Base-by-base conservation (phyloP, 768 basidiomycete genomes). In the Strobilomyces echinocephalus region DNA sequence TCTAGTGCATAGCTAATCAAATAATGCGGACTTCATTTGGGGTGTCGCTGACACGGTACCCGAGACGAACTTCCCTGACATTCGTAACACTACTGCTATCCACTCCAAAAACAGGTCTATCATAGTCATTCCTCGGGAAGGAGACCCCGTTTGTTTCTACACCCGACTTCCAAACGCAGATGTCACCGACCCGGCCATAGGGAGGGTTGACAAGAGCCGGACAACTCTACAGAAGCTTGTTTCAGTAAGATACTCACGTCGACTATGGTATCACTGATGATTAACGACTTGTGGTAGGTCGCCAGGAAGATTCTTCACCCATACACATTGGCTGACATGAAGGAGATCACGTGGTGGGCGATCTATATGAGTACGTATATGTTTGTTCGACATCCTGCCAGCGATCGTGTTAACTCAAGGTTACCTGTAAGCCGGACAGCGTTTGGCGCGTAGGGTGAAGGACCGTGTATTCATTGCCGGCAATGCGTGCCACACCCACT, bases 61-160 rank as follows among this genome's bases (percentile, higher is more conserved):
- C 0, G 77, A 83, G n/a, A 88, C 87, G 2, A 73, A 89, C 63
- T 88, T 90, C 54, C 88, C 88, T 0, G 87, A 91, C 63, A 82
- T 87, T 53, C 81, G 87, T 14, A 83, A 82, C 49, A 76, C 73
- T 57, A 73, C 73, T 43, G 81, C 72, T 0, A 79, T 90, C 18
- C 86, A 90, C 65, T 88, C 87, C 0, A 74, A 76, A 28, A 75
- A 79, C 45, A 83, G 85, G 1, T 82, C 84, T 0, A 81, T 83
- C 53, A 84, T 90, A 81, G 63, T 87, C 40, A 87, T 91, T 47
- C 88, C 88, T 0, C 78, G 88, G 26, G 84, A 87, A 61, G 79
- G 72, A 2, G 84, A 85, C 65, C 78, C 77, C 58, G 78, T 88
- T 21, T 77, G 88, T 41, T 60, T 90, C 3, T 91, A 90, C 63